Evolutionary conservation across 345 rosid genomes (phyloP).

Genomic region (Syzygium aqueum): DNA sequence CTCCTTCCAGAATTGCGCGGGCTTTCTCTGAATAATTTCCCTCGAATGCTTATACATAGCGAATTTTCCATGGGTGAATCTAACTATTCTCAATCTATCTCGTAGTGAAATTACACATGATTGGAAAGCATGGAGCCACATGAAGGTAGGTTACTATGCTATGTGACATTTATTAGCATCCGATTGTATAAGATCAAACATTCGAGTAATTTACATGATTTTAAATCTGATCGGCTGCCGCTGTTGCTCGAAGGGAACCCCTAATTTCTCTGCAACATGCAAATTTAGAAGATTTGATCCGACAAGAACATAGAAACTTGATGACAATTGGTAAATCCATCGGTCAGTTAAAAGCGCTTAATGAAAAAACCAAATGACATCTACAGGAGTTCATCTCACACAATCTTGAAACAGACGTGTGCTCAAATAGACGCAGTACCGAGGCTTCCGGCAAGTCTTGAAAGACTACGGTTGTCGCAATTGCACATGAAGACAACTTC

Average conservation of each 20-base stretch:
- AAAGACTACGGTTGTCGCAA: neutral
- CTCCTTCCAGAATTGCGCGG: fast-evolving
- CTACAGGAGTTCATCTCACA: neutral
- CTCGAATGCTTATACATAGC: fast-evolving
- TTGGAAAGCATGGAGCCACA: too few species aligned
- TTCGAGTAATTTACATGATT: too few species aligned
- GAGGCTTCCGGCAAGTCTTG: too few species aligned
- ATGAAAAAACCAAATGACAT: neutral
- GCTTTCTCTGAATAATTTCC: neutral
- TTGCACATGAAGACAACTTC: fast-evolving
- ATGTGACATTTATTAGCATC: neutral
- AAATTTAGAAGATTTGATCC: neutral
- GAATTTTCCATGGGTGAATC: neutral
- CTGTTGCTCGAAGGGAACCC: neutral
- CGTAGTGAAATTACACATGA: neutral
- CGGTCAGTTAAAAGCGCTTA: neutral
- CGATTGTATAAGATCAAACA: neutral
- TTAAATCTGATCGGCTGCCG: neutral
- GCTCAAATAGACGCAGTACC: too few species aligned
- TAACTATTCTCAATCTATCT: neutral
- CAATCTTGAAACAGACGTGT: neutral
- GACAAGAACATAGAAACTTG: neutral
- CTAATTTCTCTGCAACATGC: neutral
- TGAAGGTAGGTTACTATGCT: neutral
- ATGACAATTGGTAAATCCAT: neutral